Base-by-base conservation (phyloP, 257 asterid genomes). In the Nicotiana tomentosiformis region DNA sequence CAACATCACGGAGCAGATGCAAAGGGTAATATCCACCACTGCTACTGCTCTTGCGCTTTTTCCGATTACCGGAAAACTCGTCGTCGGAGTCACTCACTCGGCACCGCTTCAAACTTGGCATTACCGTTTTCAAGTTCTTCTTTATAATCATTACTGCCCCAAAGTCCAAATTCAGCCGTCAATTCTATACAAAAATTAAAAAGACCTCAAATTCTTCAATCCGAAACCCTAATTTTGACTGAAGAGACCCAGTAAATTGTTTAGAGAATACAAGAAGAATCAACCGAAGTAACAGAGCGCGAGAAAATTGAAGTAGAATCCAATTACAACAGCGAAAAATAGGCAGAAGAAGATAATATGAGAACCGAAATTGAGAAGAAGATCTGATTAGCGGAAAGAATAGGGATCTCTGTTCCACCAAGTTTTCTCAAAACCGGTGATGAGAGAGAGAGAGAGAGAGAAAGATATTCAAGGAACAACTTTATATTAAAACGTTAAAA, bases 101-200 rank as follows among this genome's bases (percentile, higher is more conserved):
- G 87, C 95, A 90, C 66, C 99, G 93, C 88, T 94, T 94, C 90
- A 92, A 82, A 87, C 82, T 90, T 93, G 98, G 98, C 98, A 96
- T 93, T 94, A 92, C 99, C 83, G 95, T 87, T 93, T 96, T 94
- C 91, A 93, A 88, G 89, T 90, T 93, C 89, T 87, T 92, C 94
- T 94, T 93, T 17, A 96, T 94, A 76, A 96, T 96, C 98, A 96
- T 95, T 90, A 66, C 86, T 81, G 78, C 60, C 66, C 46, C 61
- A 61, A 67, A 70, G 10, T 32, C 57, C 82, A 43, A 83, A 80
- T 55, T 82, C 82, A 46, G 43, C 69, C 46, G 67, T 81, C 81
- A 85, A 81, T 74, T 33, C 53, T 35, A 46, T 37, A 55, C 74
- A 33, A 46, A 80, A 92, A 84, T 93, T 94, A 91, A 91, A 43